Evolutionary conservation across 2,329 filamentous ascomycete species (phyloP).

Genomic region (Hymenoscyphus fructigenus): DNA sequence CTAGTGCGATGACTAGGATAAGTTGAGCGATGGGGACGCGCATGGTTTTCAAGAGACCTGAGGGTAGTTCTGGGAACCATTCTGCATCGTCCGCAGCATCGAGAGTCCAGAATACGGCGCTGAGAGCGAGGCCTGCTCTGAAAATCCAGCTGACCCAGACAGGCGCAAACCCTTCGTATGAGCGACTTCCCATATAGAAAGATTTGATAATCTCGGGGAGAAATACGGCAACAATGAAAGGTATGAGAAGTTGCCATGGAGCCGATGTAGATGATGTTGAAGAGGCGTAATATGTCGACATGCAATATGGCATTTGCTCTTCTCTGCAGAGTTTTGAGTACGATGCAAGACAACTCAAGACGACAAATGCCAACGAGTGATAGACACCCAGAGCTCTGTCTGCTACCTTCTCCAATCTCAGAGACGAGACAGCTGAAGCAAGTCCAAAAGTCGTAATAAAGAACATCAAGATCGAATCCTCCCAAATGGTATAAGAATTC

Average conservation of each 20-base stretch:
- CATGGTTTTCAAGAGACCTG: slow-evolving; percentile 65
- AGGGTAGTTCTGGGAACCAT: slow-evolving; percentile 66
- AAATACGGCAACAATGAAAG: slow-evolving; percentile 68
- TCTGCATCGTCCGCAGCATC: slow-evolving; percentile 85
- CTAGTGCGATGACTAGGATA: slow-evolving; percentile 75
- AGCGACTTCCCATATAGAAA: slow-evolving; percentile 78
- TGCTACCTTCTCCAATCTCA: slow-evolving; percentile 64
- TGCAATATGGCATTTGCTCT: slow-evolving; percentile 97
- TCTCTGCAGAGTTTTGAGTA: slow-evolving; percentile 92
- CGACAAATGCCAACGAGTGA: slow-evolving; percentile 79
- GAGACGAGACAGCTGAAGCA: slow-evolving; percentile 69
- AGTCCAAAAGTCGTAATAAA: slow-evolving; percentile 87
- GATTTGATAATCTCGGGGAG: slow-evolving; percentile 75
- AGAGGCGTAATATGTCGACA: slow-evolving; percentile 93
- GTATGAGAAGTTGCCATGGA: slow-evolving; percentile 81
- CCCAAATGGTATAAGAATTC: slow-evolving; percentile 98
- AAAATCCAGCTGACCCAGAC: slow-evolving; percentile 82
- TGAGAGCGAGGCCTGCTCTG: slow-evolving; percentile 71
- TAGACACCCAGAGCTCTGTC: slow-evolving; percentile 78
- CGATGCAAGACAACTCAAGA: slow-evolving; percentile 77
- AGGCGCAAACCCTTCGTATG: slow-evolving; percentile 82
- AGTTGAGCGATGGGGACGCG: slow-evolving; percentile 79
- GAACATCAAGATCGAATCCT: slow-evolving; percentile 90
- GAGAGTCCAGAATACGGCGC: slow-evolving; percentile 81
- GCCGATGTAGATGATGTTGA: slow-evolving; percentile 89